Base-by-base conservation (phyloP, 2,329 filamentous ascomycete genomes). In the Colletotrichum sp. region DNA sequence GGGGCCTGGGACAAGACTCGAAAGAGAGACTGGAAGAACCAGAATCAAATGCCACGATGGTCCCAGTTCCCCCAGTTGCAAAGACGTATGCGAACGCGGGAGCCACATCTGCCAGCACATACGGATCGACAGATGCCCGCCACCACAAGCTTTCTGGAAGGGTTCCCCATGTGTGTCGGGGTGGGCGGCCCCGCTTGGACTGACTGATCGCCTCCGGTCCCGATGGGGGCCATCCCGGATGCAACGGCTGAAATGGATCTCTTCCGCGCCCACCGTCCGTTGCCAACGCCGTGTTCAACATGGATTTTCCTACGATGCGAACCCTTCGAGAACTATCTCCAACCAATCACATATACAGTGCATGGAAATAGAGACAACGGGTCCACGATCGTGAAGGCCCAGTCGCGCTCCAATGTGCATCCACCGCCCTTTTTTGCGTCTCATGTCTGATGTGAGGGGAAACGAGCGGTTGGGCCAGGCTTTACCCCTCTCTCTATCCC, bases 201-300 rank as follows among this genome's bases (percentile, higher is more conserved):
- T 64, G 33, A 57, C 54, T 62, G 71, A 73, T 71, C 33, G 38
- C 57, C 71, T 47, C 62, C 55, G 62, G 61, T 36, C 34, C 55
- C 43, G 68, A 66, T 47, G 24, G 70, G 66, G 70, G 51, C 31
- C 18, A 70, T 62, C 71, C 71, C 27, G 33, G 71, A 70, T 57
- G 61, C 67, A 51, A 66, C 27, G 67, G 51, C 33, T 47, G 38
- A 24, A 27, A 43, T 31, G 54, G 38, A 66, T 33, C 34, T 38
- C 66, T 29, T 54, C 54, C 59, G 33, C 38, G 18, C 24, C 59
- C 51, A 59, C n/a, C 31, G 66, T 55, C 51, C 21, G 18, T 27
- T 70, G 67, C 61, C 71, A 66, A 47, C 70, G 33, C 27, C 8
- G 16, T 34, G 27, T 38, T 15, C 54, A 18, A 66, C 71, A 73